These are phyloP conservation scores for Sporisorium reilianum DNA, from an alignment of 1,284 basidiomycete species.

Conservation along the genomic window DNA sequence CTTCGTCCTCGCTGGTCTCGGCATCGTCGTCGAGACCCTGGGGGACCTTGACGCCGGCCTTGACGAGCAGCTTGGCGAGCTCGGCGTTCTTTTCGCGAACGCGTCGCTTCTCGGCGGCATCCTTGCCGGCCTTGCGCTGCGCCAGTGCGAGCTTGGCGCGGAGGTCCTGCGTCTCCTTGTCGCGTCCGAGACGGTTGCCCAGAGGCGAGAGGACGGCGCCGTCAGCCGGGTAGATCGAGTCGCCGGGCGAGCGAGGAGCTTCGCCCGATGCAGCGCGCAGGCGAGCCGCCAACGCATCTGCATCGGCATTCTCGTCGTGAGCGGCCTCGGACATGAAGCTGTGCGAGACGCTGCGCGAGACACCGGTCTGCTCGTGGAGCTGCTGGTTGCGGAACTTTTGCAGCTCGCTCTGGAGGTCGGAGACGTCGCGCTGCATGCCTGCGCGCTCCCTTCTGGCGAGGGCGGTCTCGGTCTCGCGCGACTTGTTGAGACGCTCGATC, in stretches of 20 bases:
- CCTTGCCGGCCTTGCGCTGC: conserved; percentile 63
- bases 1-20: conserved; percentile 58
- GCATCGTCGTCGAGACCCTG: conserved; percentile 51
- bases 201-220: conserved; percentile 46
- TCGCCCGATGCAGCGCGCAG: conserved; percentile 46
- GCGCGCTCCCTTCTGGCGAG: conserved; percentile 88
- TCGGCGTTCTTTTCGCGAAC: conserved; percentile 62
- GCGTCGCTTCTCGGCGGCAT: conserved; percentile 60
- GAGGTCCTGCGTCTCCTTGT: conserved; percentile 59
- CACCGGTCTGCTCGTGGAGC: conserved; percentile 31
- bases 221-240: conserved; percentile 49
- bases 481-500: conserved; percentile 82
- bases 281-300: conserved; percentile 33
- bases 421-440: conserved; percentile 88
- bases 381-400: conserved; percentile 60
- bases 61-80: conserved; percentile 53
- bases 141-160: conserved; percentile 62
- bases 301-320: conserved; percentile 41
- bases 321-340: conserved; percentile 51
- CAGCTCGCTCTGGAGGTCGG: conserved; percentile 84
- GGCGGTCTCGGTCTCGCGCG: conserved; percentile 91
- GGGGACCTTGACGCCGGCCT: conserved; percentile 56
- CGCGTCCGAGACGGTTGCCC: conserved; percentile 45
- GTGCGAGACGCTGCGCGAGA: conserved; percentile 50
- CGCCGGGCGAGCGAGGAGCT: conserved; percentile 40